Base-by-base conservation (phyloP, 2,329 filamentous ascomycete species). In the Chaetomiaceae sp. region DNA sequence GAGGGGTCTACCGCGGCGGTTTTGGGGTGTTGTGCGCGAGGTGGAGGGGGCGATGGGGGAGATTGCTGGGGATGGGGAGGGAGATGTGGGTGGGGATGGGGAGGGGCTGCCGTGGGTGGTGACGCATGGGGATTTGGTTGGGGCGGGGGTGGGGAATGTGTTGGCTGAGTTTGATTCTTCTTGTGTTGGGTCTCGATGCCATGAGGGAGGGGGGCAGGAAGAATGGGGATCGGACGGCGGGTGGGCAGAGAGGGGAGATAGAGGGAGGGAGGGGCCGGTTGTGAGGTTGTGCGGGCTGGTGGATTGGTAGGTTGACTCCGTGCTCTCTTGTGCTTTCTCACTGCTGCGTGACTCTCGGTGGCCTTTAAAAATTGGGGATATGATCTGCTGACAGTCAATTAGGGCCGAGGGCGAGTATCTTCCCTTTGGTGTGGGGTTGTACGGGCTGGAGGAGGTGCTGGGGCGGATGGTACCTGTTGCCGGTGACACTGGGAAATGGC, bases 361-460 rank as follows among this genome's bases (percentile, higher is more conserved):
- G n/a, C n/a, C n/a, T n/a, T n/a, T n/a, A n/a, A n/a, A n/a, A n/a
- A n/a, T n/a, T n/a, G n/a, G n/a, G n/a, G n/a, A n/a, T n/a, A n/a
- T n/a, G n/a, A n/a, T n/a, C n/a, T n/a, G n/a, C n/a, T n/a, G n/a
- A n/a, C n/a, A n/a, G n/a, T n/a, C n/a, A n/a, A n/a, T n/a, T n/a
- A n/a, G n/a, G 81, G 76, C 77, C 0, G 81, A 84, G 57, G 78
- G 74, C 0, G 79, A 83, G 57, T 71, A 66, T 49, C 58, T 82
- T 8, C 79, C 79, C 0, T 79, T 81, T 53, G 81, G 80, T 0
- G 66, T 75, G 3, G 74, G 73, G 20, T 60, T 82, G 35, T 83
- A 82, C 53, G 79, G 79, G 0, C 60, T 83, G 0, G 79, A 84
- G 56, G 72, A 79, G 59, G 57, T 83, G 1, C 63, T 84, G 0